phyloP scores from a whole-genome alignment of 2,329 filamentous ascomycete genomes.

The Leptodontidium sp. region DNA sequence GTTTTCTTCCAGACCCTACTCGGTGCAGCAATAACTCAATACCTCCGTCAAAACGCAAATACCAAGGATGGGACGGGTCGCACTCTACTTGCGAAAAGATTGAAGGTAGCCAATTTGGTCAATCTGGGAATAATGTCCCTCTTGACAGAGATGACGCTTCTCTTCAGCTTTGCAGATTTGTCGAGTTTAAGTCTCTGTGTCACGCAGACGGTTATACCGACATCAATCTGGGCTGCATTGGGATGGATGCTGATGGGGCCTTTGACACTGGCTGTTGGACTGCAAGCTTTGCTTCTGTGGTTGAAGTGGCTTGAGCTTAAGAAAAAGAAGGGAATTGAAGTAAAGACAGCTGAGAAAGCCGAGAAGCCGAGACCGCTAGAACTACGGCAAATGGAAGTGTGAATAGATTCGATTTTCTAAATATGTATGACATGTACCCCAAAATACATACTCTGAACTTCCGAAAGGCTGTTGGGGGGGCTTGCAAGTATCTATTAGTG shows the following conservation, averaged over 20 bases:
- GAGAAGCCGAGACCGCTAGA: neutral
- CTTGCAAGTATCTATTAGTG: no score
- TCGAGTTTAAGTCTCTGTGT: neutral
- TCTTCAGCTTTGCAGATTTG: conserved; percentile 17
- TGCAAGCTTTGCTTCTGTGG: neutral
- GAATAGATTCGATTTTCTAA: no score
- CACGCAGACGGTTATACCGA: neutral
- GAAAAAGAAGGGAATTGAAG: neutral
- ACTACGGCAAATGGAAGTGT: neutral
- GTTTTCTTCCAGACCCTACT: conserved; percentile 8
- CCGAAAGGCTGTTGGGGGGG: no score
- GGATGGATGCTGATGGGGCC: neutral
- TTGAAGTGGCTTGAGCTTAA: conserved; percentile 6
- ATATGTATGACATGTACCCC: no score
- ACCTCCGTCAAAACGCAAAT: neutral
- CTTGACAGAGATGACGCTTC: neutral
- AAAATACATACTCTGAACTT: no score
- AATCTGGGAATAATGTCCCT: neutral
- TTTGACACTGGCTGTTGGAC: neutral
- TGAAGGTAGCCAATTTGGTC: conserved; percentile 1
- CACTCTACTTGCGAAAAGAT: neutral
- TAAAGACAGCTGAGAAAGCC: neutral
- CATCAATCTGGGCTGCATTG: neutral
- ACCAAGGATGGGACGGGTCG: neutral
- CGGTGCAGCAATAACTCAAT: neutral